Base-by-base conservation (phyloP, 2,329 filamentous ascomycete species). In the Cordyceps javanica region DNA sequence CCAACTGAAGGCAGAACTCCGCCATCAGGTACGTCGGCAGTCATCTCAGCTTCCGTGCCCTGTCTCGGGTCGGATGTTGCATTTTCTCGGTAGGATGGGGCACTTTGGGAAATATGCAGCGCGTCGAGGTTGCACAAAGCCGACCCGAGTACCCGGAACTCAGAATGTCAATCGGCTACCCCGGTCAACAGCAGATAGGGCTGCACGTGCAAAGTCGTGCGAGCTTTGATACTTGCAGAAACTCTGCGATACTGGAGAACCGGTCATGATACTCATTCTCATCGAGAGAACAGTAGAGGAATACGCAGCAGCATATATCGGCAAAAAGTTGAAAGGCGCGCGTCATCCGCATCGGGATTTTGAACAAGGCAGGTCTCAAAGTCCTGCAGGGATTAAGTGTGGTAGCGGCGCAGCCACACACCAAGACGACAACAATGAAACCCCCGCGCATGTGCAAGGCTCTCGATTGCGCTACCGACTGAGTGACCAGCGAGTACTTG, bases 71-170 rank as follows among this genome's bases (percentile, higher is more conserved):
- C 38, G 19, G 26, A 14, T 19, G 19, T 16, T 38, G 26, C n/a
- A 23, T 28, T 21, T 19, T 21, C 14, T 42, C 6, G 16, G 7
- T 19, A 10, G 30, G n/a, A 42, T 26, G 26, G 25, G 13, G 14
- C 10, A 53, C 10, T 21, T 25, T 3, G 9, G 10, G 34, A 41
- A 19, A 28, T 38, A 21, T 19, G 11, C n/a, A 21, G 9, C 38
- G 3, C 30, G 21, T 34, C 19, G 26, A 26, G 26, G 34, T 56
- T 26, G 14, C 36, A 49, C 34, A 34, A 42, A 32, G 13, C 32
- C 25, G 32, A 41, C 42, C 53, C 53, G 23, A 34, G 23, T 55
- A 55, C 42, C 53, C 32, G 53, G 42, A 48, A 55, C 48, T n/a
- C 32, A 55, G 42, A 23, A 26, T 8, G 10, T 28, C 10, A 13